phyloP scores from a whole-genome alignment of 768 basidiomycete genomes.

The Mycena rebaudengoi region DNA sequence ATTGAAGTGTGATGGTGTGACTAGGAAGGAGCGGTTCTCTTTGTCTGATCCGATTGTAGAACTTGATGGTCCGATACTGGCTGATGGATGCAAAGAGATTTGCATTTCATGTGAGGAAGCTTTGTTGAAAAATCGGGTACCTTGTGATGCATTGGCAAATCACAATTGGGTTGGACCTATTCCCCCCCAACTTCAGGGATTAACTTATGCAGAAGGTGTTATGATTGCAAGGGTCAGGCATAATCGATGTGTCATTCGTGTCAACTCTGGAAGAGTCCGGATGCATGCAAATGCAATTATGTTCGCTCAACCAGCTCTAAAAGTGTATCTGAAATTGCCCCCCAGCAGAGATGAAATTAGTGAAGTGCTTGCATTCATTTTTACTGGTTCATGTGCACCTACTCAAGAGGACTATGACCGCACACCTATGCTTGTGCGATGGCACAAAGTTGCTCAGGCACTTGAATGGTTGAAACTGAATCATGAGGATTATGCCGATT shows the following conservation, averaged over 20 bases:
- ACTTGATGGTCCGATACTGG: background rate
- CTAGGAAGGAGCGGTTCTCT: background rate
- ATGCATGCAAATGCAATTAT: too few relatives aligned
- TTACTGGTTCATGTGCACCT: background rate
- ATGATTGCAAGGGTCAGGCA: too few relatives aligned
- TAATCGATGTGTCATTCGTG: constrained; percentile 37
- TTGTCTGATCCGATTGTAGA: background rate
- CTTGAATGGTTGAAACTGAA: constrained; percentile 20
- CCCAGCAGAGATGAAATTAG: constrained; percentile 28
- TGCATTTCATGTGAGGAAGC: background rate
- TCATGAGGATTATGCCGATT: too few relatives aligned
- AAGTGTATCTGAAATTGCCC: constrained; percentile 35
- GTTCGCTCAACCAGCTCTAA: too few relatives aligned
- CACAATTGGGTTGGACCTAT: constrained; percentile 46
- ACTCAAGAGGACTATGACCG: background rate
- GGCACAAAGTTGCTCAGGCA: constrained; percentile 10
- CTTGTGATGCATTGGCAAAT: constrained; percentile 38
- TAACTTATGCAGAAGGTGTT: too few relatives aligned
- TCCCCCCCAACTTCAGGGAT: constrained; percentile 36
- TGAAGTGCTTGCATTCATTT: constrained; percentile 29
- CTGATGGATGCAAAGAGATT: background rate
- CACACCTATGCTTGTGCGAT: constrained; percentile 24
- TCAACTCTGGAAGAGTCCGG: constrained; percentile 33
- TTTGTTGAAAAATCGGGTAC: constrained; percentile 7
- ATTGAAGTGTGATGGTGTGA: background rate